Evolutionary conservation across 2,329 filamentous ascomycete genomes (phyloP), one percentile per base, ranked within the genome.

Genomic region (Paramyrothecium roridum): DNA sequence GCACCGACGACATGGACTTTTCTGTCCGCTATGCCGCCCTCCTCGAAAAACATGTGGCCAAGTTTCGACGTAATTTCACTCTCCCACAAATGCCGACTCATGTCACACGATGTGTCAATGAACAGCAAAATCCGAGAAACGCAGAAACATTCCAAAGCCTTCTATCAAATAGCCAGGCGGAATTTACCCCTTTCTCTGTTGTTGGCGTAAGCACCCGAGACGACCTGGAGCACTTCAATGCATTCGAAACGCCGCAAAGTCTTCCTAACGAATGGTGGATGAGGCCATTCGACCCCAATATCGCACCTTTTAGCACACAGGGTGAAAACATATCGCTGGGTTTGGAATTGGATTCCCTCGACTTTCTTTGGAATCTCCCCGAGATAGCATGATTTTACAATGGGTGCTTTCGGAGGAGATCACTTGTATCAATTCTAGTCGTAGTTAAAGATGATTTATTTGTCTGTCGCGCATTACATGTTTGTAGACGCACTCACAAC

Each of bases 1-100:
- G 61, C 0, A 54, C 58, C 2, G 63, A 65, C 26, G 63, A 65
- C 3, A 64, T 65, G 63, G 63, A 65, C 13, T 65, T 65, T 52
- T 55, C 62, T 0, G 45, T 65, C 26, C 54, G 62, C 40, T 65
- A 65, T 33, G 63, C 61, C 0, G 50, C 62, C 12, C 56, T 65
- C 10, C 55, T 64, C 10, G 63, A 63, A 20, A 63, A 59, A 21
- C 63, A 65, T 40, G 56, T 57, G 0, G 50, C 57, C 19, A 60
- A 59, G 16, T 63, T 63, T 46, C 51, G 57, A 1, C 54, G 52
- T 3, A 56, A 59, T 19, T 56, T 59, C 10, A 59, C 54, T 2
- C 40, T 46, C 3, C 4, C 23, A 1, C 3, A 56, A 12, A 30
- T 49, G 1, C 30, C 48, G 3, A 8, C 19, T 1, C 26, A 30